Evolutionary conservation across 495 filamentous ascomycete genomes (phyloP), one percentile per base, ranked within the genome.

Genomic region (Daldinia bambusicola): DNA sequence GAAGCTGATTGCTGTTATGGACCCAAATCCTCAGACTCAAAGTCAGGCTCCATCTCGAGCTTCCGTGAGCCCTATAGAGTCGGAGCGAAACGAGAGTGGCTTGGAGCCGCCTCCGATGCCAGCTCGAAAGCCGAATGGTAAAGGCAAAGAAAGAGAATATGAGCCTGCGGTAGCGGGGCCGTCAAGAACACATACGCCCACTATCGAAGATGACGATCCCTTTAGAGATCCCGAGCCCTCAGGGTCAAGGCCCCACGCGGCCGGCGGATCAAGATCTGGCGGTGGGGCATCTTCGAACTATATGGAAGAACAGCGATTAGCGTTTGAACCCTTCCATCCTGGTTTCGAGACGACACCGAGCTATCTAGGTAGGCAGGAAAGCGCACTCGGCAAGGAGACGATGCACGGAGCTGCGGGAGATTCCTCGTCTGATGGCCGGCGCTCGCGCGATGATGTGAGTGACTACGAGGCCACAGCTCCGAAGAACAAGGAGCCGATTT

Each of bases 321-420:
- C 74, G 13, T 83, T 79, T 61, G 84, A 87, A 67, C 84, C 85
- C 7, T 87, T 80, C 63, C 84, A 87, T 68, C 85, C 85, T 4
- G 84, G 84, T 0, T 86, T 86, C 52, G 72, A 76, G 41, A 69
- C 71, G 16, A 79, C 76, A 8, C 76, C 74, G 36, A 78, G 78
- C 56, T 81, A 82, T 52, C 38, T 72, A 2, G 76, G 71, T 22
- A 72, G 77, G 43, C 80, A 82, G 52, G 76, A 81, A 40, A 79
- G 77, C 53, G 73, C 75, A 2, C 56, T 78, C 4, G 75, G 72
- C 16, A 78, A 80, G 56, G 69, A 76, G 16, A 68, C 78, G 3
- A 83, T 80, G 79, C 75, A 78, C 69, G 80, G 71, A 13, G 74
- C 69, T 10, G 69, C 37, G 37, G 50, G 52, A 36, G 53, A 43